phyloP scores from a whole-genome alignment of 768 basidiomycete genomes.

The Mycena vitilis region DNA sequence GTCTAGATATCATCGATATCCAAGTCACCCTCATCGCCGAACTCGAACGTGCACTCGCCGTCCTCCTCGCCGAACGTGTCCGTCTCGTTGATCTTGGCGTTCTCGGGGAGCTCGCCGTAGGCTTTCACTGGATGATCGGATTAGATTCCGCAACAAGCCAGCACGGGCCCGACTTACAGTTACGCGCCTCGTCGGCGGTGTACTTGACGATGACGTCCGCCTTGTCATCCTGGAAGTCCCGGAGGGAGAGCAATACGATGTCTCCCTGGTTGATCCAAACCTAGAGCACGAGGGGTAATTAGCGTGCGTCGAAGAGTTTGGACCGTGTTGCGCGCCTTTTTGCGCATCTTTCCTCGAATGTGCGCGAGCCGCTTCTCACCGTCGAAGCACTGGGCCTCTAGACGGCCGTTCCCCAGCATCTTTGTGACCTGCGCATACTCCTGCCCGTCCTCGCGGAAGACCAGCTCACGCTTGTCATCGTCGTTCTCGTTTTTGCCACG shows the following conservation, averaged over 20 bases:
- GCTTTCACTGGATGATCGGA: conserved; percentile 79
- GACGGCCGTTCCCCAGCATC: conserved; percentile 98
- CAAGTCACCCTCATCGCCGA: conserved; percentile 84
- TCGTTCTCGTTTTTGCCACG: conserved; percentile 99
- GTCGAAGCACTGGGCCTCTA: conserved; percentile 98
- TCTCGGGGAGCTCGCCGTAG: conserved; percentile 97
- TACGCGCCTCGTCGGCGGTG: conserved; percentile 94
- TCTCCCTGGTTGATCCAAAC: conserved; percentile 99
- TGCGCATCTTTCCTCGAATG: conserved; percentile 99
- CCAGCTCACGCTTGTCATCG: conserved; percentile 97
- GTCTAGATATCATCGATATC: conserved; percentile 90
- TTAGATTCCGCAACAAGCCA: too few species aligned
- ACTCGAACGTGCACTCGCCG: conserved; percentile 90
- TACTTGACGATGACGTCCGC: conserved; percentile 99
- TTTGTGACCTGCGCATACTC: conserved; percentile 98
- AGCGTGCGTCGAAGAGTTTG: neutral
- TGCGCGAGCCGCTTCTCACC: conserved; percentile 98
- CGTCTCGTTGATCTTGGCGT: conserved; percentile 97
- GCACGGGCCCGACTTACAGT: conserved; percentile 56
- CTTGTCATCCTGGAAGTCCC: conserved; percentile 99
- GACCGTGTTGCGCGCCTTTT: conserved; percentile 76
- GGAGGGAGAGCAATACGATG: conserved; percentile 92
- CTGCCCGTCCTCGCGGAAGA: conserved; percentile 98
- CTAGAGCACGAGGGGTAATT: conserved; percentile 51
- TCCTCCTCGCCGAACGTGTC: conserved; percentile 93